Percentiles rank a stretch among this genome's conserved stretches.
Conservation (phyloP, 306 rosid genomes). For the Hippophae tibetana region DNA sequence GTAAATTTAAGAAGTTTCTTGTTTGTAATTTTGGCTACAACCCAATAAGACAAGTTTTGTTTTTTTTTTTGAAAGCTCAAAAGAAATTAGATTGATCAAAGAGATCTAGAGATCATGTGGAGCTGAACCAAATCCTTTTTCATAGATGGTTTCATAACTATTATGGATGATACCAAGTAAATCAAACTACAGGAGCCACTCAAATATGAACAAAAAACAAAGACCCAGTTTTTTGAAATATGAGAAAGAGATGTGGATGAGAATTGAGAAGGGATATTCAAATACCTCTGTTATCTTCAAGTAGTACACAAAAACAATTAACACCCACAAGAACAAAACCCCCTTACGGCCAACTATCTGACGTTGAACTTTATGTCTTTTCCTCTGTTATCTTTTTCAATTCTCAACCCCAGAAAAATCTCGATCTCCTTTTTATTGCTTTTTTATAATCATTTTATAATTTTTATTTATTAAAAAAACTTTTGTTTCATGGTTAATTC, state of each 20-base stretch:
- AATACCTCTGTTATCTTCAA: slow-evolving; percentile 27
- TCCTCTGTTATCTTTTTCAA: slow-evolving; percentile 49
- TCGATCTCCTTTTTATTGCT: slow-evolving; percentile 4
- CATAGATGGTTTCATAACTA: slow-evolving; percentile 35
- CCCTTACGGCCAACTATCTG: slow-evolving; percentile 50
- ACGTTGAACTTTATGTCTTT: slow-evolving; percentile 95
- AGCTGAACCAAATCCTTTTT: slow-evolving; percentile 32
- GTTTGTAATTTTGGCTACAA: slow-evolving; percentile 53
- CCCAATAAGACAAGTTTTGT: slow-evolving; percentile 68
- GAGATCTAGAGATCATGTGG: slow-evolving; percentile 23
- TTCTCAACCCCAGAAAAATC: slow-evolving; percentile 10
- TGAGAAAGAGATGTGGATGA: slow-evolving; percentile 30
- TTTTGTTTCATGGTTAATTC: slow-evolving; percentile 28
- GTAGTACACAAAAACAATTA: slow-evolving; percentile 30
- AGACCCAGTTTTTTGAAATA: slow-evolving; percentile 15
- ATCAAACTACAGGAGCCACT: slow-evolving; percentile 40
- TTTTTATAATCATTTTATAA: slow-evolving; percentile 1
- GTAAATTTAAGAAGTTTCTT: slow-evolving; percentile 34
- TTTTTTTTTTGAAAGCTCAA: slow-evolving; percentile 35
- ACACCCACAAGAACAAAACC: slow-evolving; percentile 36
- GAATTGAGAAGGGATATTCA: slow-evolving; percentile 18
- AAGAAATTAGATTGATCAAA: slow-evolving; percentile 17
- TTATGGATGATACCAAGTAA: slow-evolving; percentile 50
- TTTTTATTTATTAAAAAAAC: slow-evolving; percentile 14
- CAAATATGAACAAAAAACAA: slow-evolving; percentile 49